Base-by-base conservation (phyloP, 2,329 filamentous ascomycete species). In the Xylariaceae sp. region DNA sequence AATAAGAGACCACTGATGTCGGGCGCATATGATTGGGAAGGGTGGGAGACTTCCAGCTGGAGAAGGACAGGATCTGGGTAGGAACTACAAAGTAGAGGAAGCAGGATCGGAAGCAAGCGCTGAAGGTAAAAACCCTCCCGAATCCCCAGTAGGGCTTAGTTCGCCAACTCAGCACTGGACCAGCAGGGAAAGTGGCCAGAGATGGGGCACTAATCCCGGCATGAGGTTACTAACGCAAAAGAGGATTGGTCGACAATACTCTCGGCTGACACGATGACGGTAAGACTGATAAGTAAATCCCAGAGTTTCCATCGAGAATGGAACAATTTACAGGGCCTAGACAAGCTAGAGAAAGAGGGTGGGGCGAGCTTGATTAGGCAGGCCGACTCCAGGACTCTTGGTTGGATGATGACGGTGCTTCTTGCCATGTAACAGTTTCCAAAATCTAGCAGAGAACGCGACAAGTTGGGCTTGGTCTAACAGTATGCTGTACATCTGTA, bases 101-200 rank as follows among this genome's bases (percentile, higher is more conserved):
- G 26, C 7, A 8, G 43, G 36, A 32, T 43, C n/a, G n/a, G n/a
- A n/a, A n/a, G 41, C 41, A 41, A 34, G 28, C 27, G 26, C 40
- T 12, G 27, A 37, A 29, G 34, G 33, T 18, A 13, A 24, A 39
- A 31, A 38, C 5, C 12, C 11, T 3, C 19, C 12, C 15, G 42
- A 49, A 24, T 34, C 41, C 48, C 48, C 33, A 52, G 50, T 47
- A 51, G 44, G 49, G 47, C 37, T 40, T 47, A 44, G 48, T 47
- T 46, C 34, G 55, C 55, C 56, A 59, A 52, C 56, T 50, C 56
- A 59, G 50, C 56, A 56, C 42, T 44, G 50, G 44, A 21, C 27
- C 33, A 50, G 53, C 48, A 53, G 42, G 30, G 21, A 30, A 27
- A 40, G 42, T 42, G 48, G 19, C 5, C 36, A 5, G 4, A 26